Evolutionary conservation across 441 rosid genomes (phyloP).

Genomic region (Biscutella auriculata): DNA sequence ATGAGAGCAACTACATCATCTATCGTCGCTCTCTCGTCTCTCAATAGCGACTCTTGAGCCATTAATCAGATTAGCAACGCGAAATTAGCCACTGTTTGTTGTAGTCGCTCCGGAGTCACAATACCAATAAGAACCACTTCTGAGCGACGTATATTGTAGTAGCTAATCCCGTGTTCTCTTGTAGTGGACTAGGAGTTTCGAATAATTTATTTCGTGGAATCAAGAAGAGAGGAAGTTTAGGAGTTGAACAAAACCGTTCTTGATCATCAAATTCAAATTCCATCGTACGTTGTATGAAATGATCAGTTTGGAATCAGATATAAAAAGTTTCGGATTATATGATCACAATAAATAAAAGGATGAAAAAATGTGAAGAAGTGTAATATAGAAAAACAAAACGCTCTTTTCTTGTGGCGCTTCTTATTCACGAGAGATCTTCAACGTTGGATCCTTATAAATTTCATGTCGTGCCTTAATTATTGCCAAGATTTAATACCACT

Average conservation of each 20-base stretch:
- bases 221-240: slow-evolving; percentile 41
- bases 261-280: slow-evolving; percentile 8
- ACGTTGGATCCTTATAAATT: slow-evolving; percentile 14
- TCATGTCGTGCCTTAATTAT: slow-evolving; percentile 7
- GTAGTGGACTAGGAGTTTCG: too few relatives aligned
- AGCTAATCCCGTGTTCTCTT: too few relatives aligned
- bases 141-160: too few relatives aligned
- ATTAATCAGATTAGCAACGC: too few relatives aligned
- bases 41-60: too few relatives aligned
- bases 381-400: slow-evolving; percentile 1
- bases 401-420: slow-evolving; percentile 22
- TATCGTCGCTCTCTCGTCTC: too few relatives aligned
- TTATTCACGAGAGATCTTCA: slow-evolving; percentile 16
- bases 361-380: slow-evolving; percentile 9
- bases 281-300: slow-evolving; percentile 12
- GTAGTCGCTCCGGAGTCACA: too few relatives aligned
- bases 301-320: slow-evolving; percentile 7
- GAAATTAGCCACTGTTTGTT: too few relatives aligned
- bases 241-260: slow-evolving; percentile 20
- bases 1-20: too few relatives aligned
- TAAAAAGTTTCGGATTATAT: not conserved
- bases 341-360: not conserved
- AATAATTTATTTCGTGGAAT: slow-evolving; percentile 22
- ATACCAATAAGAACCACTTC: too few relatives aligned
- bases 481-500: not conserved